These are phyloP conservation scores for Nasturtium officinale DNA, from an alignment of 345 rosid genomes.

Conservation along the genomic window DNA sequence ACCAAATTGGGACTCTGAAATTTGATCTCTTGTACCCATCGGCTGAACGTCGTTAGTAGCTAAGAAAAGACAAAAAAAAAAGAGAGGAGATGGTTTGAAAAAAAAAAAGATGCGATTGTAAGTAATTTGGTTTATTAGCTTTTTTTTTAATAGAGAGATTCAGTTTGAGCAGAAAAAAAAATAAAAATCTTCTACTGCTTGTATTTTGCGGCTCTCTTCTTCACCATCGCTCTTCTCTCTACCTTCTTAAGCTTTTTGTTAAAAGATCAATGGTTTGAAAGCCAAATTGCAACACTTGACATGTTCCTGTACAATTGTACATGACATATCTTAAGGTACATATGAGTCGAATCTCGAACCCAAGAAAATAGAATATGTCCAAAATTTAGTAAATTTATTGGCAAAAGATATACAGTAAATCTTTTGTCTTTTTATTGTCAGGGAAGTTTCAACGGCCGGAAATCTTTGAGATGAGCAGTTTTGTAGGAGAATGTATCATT, in stretches of 20 bases:
- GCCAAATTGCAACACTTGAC: slow-evolving; percentile 7
- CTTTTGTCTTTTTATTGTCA: neutral
- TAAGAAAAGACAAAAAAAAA: slow-evolving; percentile 33
- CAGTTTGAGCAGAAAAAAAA: slow-evolving; percentile 16
- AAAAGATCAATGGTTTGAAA: neutral
- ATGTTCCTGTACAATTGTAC: neutral
- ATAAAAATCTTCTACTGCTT: slow-evolving; percentile 19
- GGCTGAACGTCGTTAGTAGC: slow-evolving; percentile 37
- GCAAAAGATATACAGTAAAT: neutral
- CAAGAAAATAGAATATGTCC: neutral
- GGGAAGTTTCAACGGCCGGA: slow-evolving; percentile 27
- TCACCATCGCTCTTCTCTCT: slow-evolving; percentile 4
- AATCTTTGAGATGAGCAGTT: slow-evolving; percentile 15
- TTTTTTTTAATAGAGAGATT: slow-evolving; percentile 31
- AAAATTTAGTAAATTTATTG: neutral
- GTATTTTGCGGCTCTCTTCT: slow-evolving; percentile 23
- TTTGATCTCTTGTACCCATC: slow-evolving; percentile 48
- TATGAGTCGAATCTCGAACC: neutral
- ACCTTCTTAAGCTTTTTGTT: neutral
- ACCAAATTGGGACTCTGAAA: slow-evolving; percentile 24
- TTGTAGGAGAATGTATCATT: slow-evolving; percentile 35
- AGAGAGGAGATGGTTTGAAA: slow-evolving; percentile 13
- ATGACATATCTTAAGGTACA: neutral
- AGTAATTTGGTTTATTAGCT: slow-evolving; percentile 50
- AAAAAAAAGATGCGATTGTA: slow-evolving; percentile 44